These are phyloP conservation scores for Xerophyta viscosa DNA, from an alignment of 106 monocot genomes.

Conservation along the genomic window DNA sequence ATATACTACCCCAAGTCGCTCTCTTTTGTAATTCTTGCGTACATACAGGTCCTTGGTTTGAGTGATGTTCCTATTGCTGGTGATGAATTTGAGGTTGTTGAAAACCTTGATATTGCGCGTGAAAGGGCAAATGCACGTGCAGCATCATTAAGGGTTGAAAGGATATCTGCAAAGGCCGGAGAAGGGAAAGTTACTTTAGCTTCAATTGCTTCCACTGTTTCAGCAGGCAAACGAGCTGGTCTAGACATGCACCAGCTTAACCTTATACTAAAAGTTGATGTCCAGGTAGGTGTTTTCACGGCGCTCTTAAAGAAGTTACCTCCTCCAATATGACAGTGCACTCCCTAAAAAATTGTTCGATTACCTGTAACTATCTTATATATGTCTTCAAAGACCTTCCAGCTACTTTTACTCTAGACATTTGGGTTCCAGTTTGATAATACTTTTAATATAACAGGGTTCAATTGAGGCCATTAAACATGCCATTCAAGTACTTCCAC, in stretches of 20 bases:
- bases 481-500: slow-evolving; percentile 86
- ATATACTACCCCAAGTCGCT: too few relatives aligned
- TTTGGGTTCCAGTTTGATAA: background rate
- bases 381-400: too few relatives aligned
- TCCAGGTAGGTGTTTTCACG: slow-evolving; percentile 56
- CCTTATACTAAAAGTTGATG: slow-evolving; percentile 91
- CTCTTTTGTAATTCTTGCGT: too few relatives aligned
- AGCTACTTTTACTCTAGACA: too few relatives aligned
- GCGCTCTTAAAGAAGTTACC: too few relatives aligned
- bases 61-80: slow-evolving; percentile 85
- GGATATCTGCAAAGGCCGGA: slow-evolving; percentile 80
- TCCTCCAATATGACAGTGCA: too few relatives aligned
- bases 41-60: slow-evolving; percentile 68
- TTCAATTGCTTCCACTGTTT: slow-evolving; percentile 74
- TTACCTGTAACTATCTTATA: too few relatives aligned
- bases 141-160: slow-evolving; percentile 30
- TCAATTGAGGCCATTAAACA: slow-evolving; percentile 95
- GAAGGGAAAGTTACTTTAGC: slow-evolving; percentile 86
- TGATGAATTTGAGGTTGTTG: slow-evolving; percentile 91
- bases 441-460: slow-evolving; percentile 38
- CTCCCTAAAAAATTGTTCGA: too few relatives aligned
- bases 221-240: slow-evolving; percentile 60
- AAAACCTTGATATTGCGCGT: slow-evolving; percentile 75
- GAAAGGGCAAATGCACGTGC: slow-evolving; percentile 69
- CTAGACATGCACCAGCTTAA: slow-evolving; percentile 90